Evolutionary conservation across 1,284 basidiomycete genomes (phyloP), one percentile per base, ranked within the genome.

Genomic region (Pseudozyma hubeiensis): DNA sequence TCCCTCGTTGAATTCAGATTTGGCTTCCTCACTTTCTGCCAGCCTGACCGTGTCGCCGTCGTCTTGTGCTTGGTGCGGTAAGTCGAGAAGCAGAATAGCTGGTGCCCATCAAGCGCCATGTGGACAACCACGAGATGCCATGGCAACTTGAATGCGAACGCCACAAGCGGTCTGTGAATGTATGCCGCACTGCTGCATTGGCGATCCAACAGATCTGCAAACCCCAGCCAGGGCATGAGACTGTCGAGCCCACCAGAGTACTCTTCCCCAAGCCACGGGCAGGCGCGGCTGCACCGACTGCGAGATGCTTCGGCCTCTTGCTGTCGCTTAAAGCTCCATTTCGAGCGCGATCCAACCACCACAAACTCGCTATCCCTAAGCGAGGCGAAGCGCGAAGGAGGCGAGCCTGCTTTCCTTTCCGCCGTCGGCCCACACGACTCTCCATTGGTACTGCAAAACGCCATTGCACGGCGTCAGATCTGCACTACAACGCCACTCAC

Each of bases 151-250:
- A 47, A 47, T 10, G 24, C 45, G 34, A 46, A 44, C 29, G 44
- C 35, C 34, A 19, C 7, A 24, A 47, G 19, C n/a, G 24, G 13
- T 34, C 29, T 19, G 34, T 45, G 31, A 14, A 53, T 53, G 52
- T 43, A 53, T 2, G 31, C 34, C 16, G 8, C n/a, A 7, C 35
- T 16, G 40, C 47, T 55, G 45, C 53, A 55, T 33, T 37, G 53
- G 19, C n/a, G 53, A 55, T 55, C 53, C 35, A 39, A 2, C 46
- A 48, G 46, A 48, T 48, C 16, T n/a, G 30, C 46, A 33, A 4
- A 16, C 30, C n/a, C 46, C 24, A 24, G 24, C 24, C 24, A 24
- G 24, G 24, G 24, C 24, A 24, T 24, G 4, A 24, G 24, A 33
- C 11, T 7, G 9, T 44, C 5, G 19, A 41, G n/a, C 40, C 7